These are phyloP conservation scores for Areca catechu DNA, from an alignment of 176 grass and related monocot species.

Conservation along the genomic window DNA sequence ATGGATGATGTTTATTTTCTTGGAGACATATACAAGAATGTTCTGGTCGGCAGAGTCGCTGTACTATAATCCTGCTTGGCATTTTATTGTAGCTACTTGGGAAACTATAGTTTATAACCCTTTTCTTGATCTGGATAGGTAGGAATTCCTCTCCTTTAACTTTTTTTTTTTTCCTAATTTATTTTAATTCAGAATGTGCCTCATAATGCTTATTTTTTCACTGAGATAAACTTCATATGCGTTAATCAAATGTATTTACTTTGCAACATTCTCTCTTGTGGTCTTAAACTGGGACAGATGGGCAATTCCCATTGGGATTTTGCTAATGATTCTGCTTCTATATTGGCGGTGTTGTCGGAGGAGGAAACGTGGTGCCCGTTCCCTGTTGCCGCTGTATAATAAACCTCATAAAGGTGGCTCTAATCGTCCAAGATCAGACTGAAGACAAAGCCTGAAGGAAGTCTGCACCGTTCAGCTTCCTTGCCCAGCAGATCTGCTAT, in stretches of 20 bases:
- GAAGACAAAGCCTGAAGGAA: constrained; percentile 8
- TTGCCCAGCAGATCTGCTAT: background rate
- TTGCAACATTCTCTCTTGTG: background rate
- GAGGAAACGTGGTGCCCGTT: constrained; percentile 39
- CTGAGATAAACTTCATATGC: too few species aligned
- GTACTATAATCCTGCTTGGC: constrained; percentile 83
- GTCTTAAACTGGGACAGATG: constrained; percentile 43
- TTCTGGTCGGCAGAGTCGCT: constrained; percentile 85
- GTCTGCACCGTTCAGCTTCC: background rate
- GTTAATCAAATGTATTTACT: too few species aligned
- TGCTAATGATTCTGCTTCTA: constrained; percentile 29
- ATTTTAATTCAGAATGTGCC: background rate
- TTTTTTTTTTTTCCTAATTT: background rate
- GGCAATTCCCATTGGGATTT: constrained; percentile 50
- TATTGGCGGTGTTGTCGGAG: constrained; percentile 77
- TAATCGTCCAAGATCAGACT: constrained; percentile 60
- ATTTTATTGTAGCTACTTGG: constrained; percentile 65
- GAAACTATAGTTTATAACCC: constrained; percentile 81
- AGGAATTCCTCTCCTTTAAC: background rate
- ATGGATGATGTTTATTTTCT: constrained; percentile 88
- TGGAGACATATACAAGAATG: constrained; percentile 75
- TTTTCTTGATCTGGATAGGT: constrained; percentile 88
- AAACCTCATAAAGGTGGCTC: constrained; percentile 27
- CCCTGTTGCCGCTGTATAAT: constrained; percentile 63
- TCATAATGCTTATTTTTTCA: too few species aligned